These are phyloP conservation scores for Diaporthe ilicicola DNA, from an alignment of 2,329 filamentous ascomycete species.

Conservation along the genomic window DNA sequence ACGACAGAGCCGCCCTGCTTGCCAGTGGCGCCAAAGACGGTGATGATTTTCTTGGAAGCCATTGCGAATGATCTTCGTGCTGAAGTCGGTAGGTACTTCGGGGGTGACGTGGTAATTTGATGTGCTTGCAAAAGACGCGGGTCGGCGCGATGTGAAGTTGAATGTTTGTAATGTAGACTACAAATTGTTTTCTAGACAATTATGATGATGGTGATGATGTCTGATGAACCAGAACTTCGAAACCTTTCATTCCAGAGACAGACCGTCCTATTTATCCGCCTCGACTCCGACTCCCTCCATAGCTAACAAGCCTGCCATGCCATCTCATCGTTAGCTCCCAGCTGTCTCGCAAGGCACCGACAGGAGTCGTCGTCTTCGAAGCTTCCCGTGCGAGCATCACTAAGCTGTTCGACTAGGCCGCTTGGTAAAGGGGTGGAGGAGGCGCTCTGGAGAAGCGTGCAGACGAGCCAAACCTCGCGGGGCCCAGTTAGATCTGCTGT, in stretches of 20 bases:
- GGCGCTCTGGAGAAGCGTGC: background rate
- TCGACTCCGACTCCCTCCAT: background rate
- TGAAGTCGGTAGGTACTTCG: background rate
- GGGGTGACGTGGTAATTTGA: background rate
- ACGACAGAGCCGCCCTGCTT: conserved; percentile 68
- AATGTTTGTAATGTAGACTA: background rate
- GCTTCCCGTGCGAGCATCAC: background rate
- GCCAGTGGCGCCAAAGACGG: conserved; percentile 67
- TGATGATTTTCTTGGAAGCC: conserved; percentile 53
- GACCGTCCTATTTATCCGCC: conserved; percentile 11
- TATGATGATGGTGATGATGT: conserved; percentile 3
- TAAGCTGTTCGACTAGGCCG: background rate
- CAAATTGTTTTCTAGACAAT: background rate
- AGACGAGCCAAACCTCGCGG: background rate
- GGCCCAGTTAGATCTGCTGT: background rate
- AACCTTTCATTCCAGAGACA: background rate
- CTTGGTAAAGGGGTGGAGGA: background rate
- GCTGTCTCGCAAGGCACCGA: background rate
- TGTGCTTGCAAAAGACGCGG: background rate
- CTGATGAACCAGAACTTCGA: conserved; percentile 9
- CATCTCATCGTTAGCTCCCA: background rate
- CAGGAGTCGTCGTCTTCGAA: background rate
- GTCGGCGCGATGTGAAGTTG: background rate
- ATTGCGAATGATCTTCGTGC: conserved; percentile 2
- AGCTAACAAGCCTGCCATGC: background rate